Percentiles rank a stretch among this genome's conserved stretches.
Conservation (phyloP, 805 yeast genomes). For the Candida caryicola region DNA sequence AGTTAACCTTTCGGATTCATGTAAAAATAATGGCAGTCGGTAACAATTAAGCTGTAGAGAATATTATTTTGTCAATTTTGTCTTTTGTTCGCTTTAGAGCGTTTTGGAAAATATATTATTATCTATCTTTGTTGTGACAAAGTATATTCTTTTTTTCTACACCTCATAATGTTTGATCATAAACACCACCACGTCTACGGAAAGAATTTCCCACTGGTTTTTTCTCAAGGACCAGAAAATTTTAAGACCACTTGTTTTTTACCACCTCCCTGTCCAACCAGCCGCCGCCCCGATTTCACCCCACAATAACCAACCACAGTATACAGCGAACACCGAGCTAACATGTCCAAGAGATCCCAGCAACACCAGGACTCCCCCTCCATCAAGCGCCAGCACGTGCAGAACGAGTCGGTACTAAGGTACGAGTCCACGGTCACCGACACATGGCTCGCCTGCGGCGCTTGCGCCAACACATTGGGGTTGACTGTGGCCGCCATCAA, state of each 20-base stretch:
- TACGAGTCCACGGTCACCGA: conserved; percentile 30
- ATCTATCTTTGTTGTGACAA: not conserved
- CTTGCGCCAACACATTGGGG: conserved; percentile 44
- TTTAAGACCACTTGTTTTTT: not conserved
- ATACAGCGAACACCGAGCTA: no score
- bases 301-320: no score
- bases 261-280: no score
- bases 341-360: conserved; percentile 11
- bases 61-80: not conserved
- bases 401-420: conserved; percentile 7
- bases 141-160: not conserved
- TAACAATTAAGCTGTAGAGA: not conserved
- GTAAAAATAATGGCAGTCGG: not conserved
- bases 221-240: not conserved
- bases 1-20: not conserved
- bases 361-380: conserved; percentile 9
- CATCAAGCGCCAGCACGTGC: conserved; percentile 7
- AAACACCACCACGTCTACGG: not conserved
- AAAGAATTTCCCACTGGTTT: not conserved
- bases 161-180: not conserved
- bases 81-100: not conserved
- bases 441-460: conserved; percentile 48
- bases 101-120: not conserved
- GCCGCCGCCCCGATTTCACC: no score
- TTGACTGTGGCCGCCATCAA: conserved; percentile 38